These are phyloP conservation scores for Trichoderma koningii DNA, from an alignment of 2,329 filamentous ascomycete genomes.

Conservation along the genomic window DNA sequence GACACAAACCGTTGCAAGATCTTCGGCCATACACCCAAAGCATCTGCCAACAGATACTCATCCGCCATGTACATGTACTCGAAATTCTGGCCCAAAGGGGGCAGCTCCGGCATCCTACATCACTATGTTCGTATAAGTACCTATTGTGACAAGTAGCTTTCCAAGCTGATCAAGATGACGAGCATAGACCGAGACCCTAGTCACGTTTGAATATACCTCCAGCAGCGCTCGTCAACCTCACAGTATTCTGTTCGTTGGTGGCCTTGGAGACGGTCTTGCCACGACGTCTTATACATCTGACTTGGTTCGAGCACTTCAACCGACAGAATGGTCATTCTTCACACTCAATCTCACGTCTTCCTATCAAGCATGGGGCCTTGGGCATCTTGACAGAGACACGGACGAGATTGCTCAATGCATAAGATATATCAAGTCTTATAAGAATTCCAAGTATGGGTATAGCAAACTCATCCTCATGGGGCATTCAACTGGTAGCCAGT, in stretches of 20 bases:
- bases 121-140: conserved; percentile 39
- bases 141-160: neutral
- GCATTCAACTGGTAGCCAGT: conserved; percentile 68
- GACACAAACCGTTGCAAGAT: neutral
- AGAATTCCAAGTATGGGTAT: conserved; percentile 40
- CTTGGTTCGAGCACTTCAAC: conserved; percentile 45
- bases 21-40: neutral
- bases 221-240: conserved; percentile 40
- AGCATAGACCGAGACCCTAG: conserved; percentile 42
- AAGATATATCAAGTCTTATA: conserved; percentile 39
- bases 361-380: conserved; percentile 41
- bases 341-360: conserved; percentile 45
- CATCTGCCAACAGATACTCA: neutral
- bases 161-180: neutral
- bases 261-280: conserved; percentile 54
- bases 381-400: conserved; percentile 42
- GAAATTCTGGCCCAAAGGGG: conserved; percentile 41
- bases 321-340: conserved; percentile 43
- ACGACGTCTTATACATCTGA: conserved; percentile 51
- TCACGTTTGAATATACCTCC: conserved; percentile 44
- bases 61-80: conserved; percentile 32
- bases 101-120: conserved; percentile 39
- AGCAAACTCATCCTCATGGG: conserved; percentile 65
- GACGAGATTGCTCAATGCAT: conserved; percentile 40
- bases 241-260: conserved; percentile 55